A percentile compares a stretch with the other conserved stretches of the same genome.
These are phyloP conservation scores for Aquilaria agallochum DNA, from an alignment of 441 rosid species.

Conservation along the genomic window DNA sequence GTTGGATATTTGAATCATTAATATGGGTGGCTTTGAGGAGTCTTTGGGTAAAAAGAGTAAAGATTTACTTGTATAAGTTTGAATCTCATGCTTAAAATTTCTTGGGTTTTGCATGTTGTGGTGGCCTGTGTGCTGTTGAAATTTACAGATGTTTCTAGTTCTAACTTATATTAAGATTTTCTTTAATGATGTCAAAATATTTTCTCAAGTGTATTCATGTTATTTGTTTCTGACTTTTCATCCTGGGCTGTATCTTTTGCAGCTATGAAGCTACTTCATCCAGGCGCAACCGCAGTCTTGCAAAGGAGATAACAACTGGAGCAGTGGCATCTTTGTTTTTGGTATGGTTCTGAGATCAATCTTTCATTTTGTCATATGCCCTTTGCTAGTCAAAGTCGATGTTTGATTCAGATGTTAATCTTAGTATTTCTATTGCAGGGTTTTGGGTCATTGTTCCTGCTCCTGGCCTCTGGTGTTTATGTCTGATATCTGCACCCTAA, in stretches of 20 bases:
- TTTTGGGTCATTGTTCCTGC: constrained; percentile 88
- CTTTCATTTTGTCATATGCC: not conserved
- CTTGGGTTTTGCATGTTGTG: too few species aligned
- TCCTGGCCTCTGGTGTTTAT: constrained; percentile 86
- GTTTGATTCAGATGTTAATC: constrained; percentile 6
- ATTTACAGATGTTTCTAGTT: too few species aligned
- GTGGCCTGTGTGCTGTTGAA: too few species aligned
- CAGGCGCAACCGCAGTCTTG: constrained; percentile 47
- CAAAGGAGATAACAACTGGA: constrained; percentile 70
- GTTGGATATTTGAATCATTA: too few species aligned
- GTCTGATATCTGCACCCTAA: constrained; percentile 35
- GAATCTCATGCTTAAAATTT: too few species aligned
- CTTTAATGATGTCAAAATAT: too few species aligned
- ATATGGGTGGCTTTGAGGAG: too few species aligned
- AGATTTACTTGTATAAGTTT: too few species aligned
- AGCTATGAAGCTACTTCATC: constrained; percentile 19
- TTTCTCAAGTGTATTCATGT: too few species aligned
- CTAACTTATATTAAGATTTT: too few species aligned
- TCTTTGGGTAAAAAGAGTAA: too few species aligned
- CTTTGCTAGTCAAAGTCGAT: constrained; percentile 1
- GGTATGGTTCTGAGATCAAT: constrained; percentile 33
- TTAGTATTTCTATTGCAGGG: constrained; percentile 48
- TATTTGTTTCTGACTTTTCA: too few species aligned
- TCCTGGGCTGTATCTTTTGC: not conserved
- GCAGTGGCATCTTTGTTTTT: constrained; percentile 83